Base-by-base conservation (phyloP, 2,329 filamentous ascomycete genomes). In the Colletotrichum liaoningense region DNA sequence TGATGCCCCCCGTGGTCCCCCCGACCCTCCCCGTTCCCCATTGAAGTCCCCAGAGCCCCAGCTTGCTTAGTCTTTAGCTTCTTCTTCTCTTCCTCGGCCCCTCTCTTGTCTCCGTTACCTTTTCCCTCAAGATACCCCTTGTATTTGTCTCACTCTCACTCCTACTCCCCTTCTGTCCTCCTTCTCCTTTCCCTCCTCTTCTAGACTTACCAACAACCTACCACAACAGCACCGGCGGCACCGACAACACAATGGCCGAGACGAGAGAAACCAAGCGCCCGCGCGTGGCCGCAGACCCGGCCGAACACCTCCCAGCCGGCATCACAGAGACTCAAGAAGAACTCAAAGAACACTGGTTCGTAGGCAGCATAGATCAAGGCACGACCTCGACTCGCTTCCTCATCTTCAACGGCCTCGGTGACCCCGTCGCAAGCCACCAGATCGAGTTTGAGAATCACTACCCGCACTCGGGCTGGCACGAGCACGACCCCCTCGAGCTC, bases 321-420 rank as follows among this genome's bases (percentile, higher is more conserved):
- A 80, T 83, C 35, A 74, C 66, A 19, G 78, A 79, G 66, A 83
- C 81, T 1, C 78, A 78, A 19, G 79, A 81, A 16, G 80, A 83
- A 73, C 75, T 77, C 55, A 69, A 76, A 59, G 75, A 79, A 60
- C 77, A 92, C 69, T 90, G 90, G 84, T 97, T 94, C 79, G 92
- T 97, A 74, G 95, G 95, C 73, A 94, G 93, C 77, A 95, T 98
- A 80, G 95, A 98, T 80, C 94, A 97, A 79, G 95, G 95, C 72
- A 98, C 95, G 14, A 98, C 95, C 38, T 96, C 93, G 72, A 94
- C 95, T 42, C 90, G 95, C 49, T 98, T 98, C 84, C 89, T 98
- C 77, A 95, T 98, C 80, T 98, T 98, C 85, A 92, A 97, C 83
- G 91, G 91, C 76, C 85, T 89, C 55, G 95, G 95, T 68, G 91